Base-by-base conservation (phyloP, 2,329 filamentous ascomycete species). In the Nannizziopsis arthrosporioides region DNA sequence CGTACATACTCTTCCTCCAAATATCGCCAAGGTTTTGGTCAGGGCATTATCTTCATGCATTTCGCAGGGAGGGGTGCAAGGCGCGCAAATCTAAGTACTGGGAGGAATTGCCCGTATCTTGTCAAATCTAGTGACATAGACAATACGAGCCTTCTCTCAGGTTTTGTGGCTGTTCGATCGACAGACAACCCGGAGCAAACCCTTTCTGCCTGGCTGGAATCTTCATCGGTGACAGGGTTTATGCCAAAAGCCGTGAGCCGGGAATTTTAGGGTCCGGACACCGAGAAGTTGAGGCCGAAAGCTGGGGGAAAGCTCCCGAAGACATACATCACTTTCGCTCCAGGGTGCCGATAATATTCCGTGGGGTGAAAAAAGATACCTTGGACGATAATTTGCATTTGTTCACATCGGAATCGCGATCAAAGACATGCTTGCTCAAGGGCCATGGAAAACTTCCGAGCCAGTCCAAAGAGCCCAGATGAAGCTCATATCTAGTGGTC, bases 121-220 rank as follows among this genome's bases (percentile, higher is more conserved):
- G 30, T 30, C 38, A 19, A 27, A 18, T 14, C 39, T 19, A n/a
- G 39, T 42, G 7, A 42, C 31, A 42, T 42, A 75, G 45, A 59
- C 63, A 17, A 63, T 75, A 10, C 69, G 73, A 1, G 61, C 75
- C 40, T 72, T 69, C 48, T 73, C 73, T 0, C 72, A 73, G 6
- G 68, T 75, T 44, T 67, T 63, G 0, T 71, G 74, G 50, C 61
- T 75, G 37, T 68, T 74, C 53, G 75, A 75, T 47, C 65, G 71
- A 5, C 63, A 64, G 3, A 65, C 64, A 0, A 52, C 54, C 1
- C 53, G 53, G 1, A 42, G 53, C 4, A 54, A 69, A n/a, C 47
- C 56, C 2, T 59, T 69, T 11, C 64, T 65, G 1, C 53, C 53
- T 37, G 14, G 41, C 41, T 34, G 63, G 62, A 3, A 69, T 65